These are phyloP conservation scores for Solanum habrochaites DNA, from an alignment of 257 asterid genomes.

Conservation along the genomic window DNA sequence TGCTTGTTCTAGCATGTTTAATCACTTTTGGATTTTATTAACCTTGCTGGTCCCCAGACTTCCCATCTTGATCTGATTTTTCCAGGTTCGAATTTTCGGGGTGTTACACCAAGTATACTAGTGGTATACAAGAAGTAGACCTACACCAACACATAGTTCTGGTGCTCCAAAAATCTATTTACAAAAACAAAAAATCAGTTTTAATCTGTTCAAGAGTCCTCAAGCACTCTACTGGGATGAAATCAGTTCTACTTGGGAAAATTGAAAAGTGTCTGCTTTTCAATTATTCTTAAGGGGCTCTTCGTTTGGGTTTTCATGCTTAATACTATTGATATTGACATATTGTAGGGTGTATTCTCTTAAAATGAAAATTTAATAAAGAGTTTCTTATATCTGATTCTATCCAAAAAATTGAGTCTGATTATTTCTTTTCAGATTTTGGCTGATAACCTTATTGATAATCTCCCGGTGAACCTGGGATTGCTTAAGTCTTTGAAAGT, in stretches of 20 bases:
- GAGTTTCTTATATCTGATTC: not conserved
- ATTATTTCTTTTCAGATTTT: constrained; percentile 40
- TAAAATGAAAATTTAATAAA: not conserved
- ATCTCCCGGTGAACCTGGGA: constrained; percentile 80
- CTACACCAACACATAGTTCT: not conserved
- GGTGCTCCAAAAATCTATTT: not conserved
- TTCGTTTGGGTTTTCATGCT: not conserved
- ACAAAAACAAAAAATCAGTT: not conserved
- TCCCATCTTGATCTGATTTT: not conserved
- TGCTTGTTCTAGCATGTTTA: not conserved
- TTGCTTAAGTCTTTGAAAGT: constrained; percentile 76
- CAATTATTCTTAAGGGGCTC: not conserved
- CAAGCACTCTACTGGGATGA: not conserved
- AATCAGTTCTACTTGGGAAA: not conserved
- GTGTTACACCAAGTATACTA: not conserved
- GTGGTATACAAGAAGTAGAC: not conserved
- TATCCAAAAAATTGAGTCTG: not conserved
- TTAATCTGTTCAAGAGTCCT: not conserved
- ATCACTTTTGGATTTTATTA: not conserved
- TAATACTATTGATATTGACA: not conserved
- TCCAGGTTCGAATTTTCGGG: not conserved
- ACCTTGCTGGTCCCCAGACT: not conserved
- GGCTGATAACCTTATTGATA: constrained; percentile 68
- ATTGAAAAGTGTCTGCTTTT: not conserved
- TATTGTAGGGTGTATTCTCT: not conserved